A percentile compares a stretch with the other conserved stretches of the same genome.
Evolutionary conservation across 169 alveolate genomes (phyloP).

Genomic region (Ichthyophthirius multifiliis): DNA sequence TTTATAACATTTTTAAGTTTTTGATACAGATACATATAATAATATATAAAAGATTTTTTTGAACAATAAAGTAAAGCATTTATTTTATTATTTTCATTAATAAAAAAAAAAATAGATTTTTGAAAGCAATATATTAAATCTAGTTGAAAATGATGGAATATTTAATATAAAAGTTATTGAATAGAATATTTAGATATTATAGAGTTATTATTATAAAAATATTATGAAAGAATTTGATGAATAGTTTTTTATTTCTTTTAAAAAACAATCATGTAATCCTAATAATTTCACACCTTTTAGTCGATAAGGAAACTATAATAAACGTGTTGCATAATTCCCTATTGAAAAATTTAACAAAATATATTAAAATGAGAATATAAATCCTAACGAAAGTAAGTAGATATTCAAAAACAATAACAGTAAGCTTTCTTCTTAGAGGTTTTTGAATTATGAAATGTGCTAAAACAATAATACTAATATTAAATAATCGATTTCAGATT

Average conservation of each 20-base stretch:
- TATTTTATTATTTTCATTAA: background rate
- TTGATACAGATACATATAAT: background rate
- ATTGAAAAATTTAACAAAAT: background rate
- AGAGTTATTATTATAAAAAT: background rate
- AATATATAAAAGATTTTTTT: background rate
- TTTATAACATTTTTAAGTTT: background rate
- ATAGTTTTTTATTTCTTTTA: background rate
- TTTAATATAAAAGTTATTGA: background rate
- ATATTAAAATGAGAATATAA: background rate
- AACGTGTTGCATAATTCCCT: background rate
- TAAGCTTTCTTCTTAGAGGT: background rate
- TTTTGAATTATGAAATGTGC: background rate
- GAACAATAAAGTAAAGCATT: background rate
- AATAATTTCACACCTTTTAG: conserved; percentile 6
- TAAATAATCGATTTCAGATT: background rate
- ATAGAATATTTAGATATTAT: background rate
- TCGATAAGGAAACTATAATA: background rate
- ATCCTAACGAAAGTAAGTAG: background rate
- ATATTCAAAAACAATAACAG: background rate
- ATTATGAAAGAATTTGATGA: background rate
- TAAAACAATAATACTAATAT: background rate
- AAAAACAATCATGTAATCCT: background rate
- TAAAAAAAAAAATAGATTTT: background rate
- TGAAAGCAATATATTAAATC: background rate
- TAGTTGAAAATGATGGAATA: background rate